Evolutionary conservation across 176 grass and related monocot genomes (phyloP).

Genomic region (Chloris gayana): DNA sequence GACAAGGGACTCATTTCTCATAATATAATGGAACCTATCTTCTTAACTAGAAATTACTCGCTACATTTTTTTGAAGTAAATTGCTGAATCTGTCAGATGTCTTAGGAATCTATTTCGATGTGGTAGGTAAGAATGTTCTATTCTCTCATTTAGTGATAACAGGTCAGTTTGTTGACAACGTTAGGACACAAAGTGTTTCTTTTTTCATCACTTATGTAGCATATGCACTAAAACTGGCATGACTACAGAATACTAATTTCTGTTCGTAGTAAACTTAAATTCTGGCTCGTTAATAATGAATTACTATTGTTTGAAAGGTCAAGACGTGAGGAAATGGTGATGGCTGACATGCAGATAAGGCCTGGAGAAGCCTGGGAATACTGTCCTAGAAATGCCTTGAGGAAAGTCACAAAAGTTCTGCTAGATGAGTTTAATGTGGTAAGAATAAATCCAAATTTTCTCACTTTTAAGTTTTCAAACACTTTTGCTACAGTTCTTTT

Average conservation of each 20-base stretch:
- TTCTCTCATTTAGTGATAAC: conserved; percentile 14
- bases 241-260: neutral
- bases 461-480: neutral
- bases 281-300: conserved; percentile 14
- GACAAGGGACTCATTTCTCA: conserved; percentile 26
- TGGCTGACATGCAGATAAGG: conserved; percentile 89
- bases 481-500: neutral
- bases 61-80: neutral
- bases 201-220: neutral
- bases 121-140: neutral
- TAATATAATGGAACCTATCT: neutral
- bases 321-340: conserved; percentile 87
- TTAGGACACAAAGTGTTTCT: conserved; percentile 10
- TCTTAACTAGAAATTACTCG: conserved; percentile 6
- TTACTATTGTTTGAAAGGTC: conserved; percentile 55
- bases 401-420: conserved; percentile 69
- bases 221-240: neutral
- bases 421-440: conserved; percentile 91
- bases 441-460: conserved; percentile 26
- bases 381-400: conserved; percentile 85
- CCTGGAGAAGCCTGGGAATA: conserved; percentile 89
- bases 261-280: neutral
- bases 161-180: neutral
- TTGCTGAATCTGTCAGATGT: neutral
- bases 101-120: neutral